Base-by-base conservation (phyloP, 208 protist species). In the Leptomonas pyrrhocoris region DNA sequence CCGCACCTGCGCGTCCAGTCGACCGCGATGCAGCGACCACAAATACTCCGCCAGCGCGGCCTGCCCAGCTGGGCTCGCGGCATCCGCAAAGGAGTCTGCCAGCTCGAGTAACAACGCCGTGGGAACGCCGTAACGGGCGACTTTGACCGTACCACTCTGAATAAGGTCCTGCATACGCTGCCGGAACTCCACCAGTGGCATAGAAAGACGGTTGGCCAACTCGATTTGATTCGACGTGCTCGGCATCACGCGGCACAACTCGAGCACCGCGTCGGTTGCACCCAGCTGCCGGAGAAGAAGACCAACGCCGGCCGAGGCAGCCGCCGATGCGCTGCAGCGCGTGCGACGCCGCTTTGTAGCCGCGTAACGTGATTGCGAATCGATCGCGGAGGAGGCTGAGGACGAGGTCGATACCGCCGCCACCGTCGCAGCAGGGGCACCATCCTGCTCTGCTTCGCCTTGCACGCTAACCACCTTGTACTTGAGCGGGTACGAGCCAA, bases 111-210 rank as follows among this genome's bases (percentile, higher is more conserved):
- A 56, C 18, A 77, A 53, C 30, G 74, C 74, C 11, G 66, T 55
- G 0, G 66, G 49, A 9, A 74, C 54, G 23, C 68, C 72, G 56
- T 73, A 69, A 11, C 79, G 46, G 3, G 81, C 65, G 4, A 79
- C 21, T 2, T 53, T 62, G 11, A 91, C 62, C 16, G 71, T 67
- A 0, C 81, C 81, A 40, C 73, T 65, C 0, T 48, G 43, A 4
- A 80, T 36, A 4, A 96, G 68, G 53, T 96, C 91, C 36, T 86
- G 64, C 31, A 93, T 68, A 6, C 86, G 77, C 25, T 88, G 84
- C 49, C 83, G 68, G 42, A 94, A 85, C 48, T 96, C 91, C 0
- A 28, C 58, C 21, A 86, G 64, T 8, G 81, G 72, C 73, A 96
- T 75, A 0, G 72, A 59, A 4, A 93, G 58, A 11, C 42, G 36